phyloP scores from a whole-genome alignment of 2,329 filamentous ascomycete species.

The Hortaea sp. region DNA sequence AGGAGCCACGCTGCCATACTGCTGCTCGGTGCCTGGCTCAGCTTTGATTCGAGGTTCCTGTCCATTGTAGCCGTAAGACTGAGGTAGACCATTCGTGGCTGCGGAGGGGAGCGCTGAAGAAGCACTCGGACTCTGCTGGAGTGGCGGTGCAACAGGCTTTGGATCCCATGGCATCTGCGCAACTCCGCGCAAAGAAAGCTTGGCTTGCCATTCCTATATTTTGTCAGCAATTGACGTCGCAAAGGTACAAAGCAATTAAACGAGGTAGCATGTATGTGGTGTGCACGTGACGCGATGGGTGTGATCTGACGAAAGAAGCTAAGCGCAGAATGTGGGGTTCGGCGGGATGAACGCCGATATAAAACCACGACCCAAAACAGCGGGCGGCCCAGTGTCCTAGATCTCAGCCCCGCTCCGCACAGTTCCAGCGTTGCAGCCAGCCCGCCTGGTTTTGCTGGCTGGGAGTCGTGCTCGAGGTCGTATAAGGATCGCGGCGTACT shows the following conservation, averaged over 20 bases:
- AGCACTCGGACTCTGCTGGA: conserved; percentile 20
- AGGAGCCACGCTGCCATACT: conserved; percentile 19
- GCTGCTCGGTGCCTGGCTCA: conserved; percentile 34
- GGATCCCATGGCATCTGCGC: conserved; percentile 95
- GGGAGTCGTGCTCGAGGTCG: no score
- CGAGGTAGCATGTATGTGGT: neutral
- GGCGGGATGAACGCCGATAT: conserved; percentile 27
- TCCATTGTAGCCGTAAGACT: conserved; percentile 10
- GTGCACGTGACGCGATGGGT: conserved; percentile 7
- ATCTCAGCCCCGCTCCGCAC: conserved; percentile 27
- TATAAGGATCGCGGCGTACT: no score
- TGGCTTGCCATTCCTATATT: conserved; percentile 80
- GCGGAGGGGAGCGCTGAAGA: conserved; percentile 16
- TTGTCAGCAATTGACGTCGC: conserved; percentile 1
- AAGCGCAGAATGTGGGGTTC: conserved; percentile 18
- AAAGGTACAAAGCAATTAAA: neutral
- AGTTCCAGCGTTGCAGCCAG: no score
- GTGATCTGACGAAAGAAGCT: conserved; percentile 23
- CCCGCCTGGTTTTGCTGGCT: neutral
- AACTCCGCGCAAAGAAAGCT: conserved; percentile 73
- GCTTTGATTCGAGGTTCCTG: conserved; percentile 40
- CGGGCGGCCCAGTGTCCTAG: conserved; percentile 27
- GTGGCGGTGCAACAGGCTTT: conserved; percentile 43
- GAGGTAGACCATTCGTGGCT: conserved; percentile 12
- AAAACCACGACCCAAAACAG: conserved; percentile 37